Percentiles rank a stretch among this genome's conserved stretches.
These are phyloP conservation scores for Coemansia sp. DNA, from an alignment of 192 early-diverging fungal genomes.

Conservation along the genomic window DNA sequence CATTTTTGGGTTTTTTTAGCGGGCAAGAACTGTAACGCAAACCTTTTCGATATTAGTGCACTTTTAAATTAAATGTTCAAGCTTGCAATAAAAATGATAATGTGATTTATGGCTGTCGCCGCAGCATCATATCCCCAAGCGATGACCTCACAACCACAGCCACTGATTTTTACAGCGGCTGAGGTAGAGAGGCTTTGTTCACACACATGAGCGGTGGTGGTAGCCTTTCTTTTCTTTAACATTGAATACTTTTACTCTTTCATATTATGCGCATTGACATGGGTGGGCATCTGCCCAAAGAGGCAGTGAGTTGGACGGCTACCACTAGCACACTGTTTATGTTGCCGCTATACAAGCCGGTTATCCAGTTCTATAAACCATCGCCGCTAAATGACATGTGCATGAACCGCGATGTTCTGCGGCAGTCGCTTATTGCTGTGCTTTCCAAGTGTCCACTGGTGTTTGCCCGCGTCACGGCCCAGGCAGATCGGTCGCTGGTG, in stretches of 20 bases:
- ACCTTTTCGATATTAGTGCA: too few relatives aligned
- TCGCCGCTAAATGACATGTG: background rate
- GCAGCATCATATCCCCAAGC: too few relatives aligned
- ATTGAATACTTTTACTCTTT: too few relatives aligned
- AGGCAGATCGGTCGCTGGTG: slow-evolving; percentile 9
- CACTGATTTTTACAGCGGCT: too few relatives aligned
- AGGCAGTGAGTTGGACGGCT: slow-evolving; percentile 1
- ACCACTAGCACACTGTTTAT: slow-evolving; percentile 34
- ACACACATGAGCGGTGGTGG: too few relatives aligned
- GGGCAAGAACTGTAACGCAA: too few relatives aligned
- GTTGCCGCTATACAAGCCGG: slow-evolving; percentile 38
- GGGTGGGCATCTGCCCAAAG: background rate
- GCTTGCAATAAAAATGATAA: too few relatives aligned
- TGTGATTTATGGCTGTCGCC: too few relatives aligned
- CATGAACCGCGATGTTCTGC: slow-evolving; percentile 11
- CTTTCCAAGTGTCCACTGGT: slow-evolving; percentile 25
- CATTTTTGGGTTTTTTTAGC: too few relatives aligned
- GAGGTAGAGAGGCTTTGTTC: too few relatives aligned
- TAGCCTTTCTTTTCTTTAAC: background rate
- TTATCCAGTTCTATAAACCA: slow-evolving; percentile 29
- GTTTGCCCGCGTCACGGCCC: slow-evolving; percentile 11
- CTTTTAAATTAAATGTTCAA: too few relatives aligned
- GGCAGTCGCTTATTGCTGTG: slow-evolving; percentile 7
- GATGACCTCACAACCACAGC: too few relatives aligned
- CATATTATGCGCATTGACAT: background rate